Evolutionary conservation across 306 rosid genomes (phyloP), one percentile per base, ranked within the genome.

Genomic region (Inga laurina): DNA sequence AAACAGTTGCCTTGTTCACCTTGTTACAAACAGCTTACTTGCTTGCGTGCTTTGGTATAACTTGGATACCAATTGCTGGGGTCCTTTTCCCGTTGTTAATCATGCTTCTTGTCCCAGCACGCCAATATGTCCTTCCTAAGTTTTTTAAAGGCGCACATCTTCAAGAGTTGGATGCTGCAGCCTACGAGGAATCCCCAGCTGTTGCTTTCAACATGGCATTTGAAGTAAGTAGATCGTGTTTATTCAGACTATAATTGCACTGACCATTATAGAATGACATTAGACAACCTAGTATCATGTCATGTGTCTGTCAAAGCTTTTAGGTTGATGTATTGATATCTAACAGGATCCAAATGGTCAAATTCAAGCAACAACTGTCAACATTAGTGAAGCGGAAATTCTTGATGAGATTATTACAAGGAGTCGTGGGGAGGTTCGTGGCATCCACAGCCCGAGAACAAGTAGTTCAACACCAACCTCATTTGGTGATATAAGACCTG

Each of bases 101-200:
- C 90, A 91, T 91, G 95, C 95, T 91, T 82, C 93, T 91, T 24
- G 91, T 91, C 82, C 95, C 95, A n/a, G 93, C 87, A 54, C 87
- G 95, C 46, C 95, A 91, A 75, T 91, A 91, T 87, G 66, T 84
- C 54, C 95, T 91, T 76, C 92, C 95, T 0, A 91, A 71, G 89
- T 85, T 91, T 75, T 88, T 91, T 88, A 90, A 90, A 79, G 80
- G 76, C 13, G 92, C 82, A 51, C 95, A 91, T 84, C 95, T 91
- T 81, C 93, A 91, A 80, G 95, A 88, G 74, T 81, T 91, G 88
- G 95, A 91, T 79, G 92, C 93, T 75, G 92, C 95, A 41, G 95
- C 85, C 77, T 91, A 91, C 8, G 95, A 91, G 86, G 93, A 91
- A 82, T 85, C 91, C 66, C 89, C 90, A 32, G 86, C 92, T 21